A percentile compares a stretch with the other conserved stretches of the same genome.
These are phyloP conservation scores for Rehmannia glutinosa DNA, from an alignment of 257 asterid genomes.

Conservation along the genomic window DNA sequence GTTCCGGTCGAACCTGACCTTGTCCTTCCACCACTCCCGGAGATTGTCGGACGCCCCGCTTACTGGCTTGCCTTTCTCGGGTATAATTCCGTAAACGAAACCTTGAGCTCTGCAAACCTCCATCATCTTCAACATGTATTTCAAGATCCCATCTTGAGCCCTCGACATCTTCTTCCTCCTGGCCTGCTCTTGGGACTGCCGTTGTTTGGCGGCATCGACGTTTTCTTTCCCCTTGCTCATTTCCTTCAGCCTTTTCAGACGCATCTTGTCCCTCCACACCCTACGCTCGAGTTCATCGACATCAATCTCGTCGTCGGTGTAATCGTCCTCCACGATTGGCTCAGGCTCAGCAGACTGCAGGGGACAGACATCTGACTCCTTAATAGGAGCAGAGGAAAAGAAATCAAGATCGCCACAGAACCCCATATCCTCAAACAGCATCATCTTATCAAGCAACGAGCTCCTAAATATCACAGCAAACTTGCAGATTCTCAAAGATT, in stretches of 20 bases:
- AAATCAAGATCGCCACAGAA: slow-evolving; percentile 53
- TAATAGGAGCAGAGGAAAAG: slow-evolving; percentile 38
- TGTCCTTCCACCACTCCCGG: slow-evolving; percentile 70
- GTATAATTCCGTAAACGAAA: slow-evolving; percentile 53
- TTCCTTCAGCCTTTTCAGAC: slow-evolving; percentile 45
- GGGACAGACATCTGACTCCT: slow-evolving; percentile 28
- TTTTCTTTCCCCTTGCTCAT: slow-evolving; percentile 41
- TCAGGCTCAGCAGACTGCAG: slow-evolving; percentile 27
- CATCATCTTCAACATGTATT: slow-evolving; percentile 67
- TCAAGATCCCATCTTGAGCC: slow-evolving; percentile 64
- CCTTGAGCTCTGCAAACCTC: slow-evolving; percentile 68
- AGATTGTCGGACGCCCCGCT: slow-evolving; percentile 59
- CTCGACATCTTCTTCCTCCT: slow-evolving; percentile 64
- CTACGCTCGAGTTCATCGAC: slow-evolving; percentile 62
- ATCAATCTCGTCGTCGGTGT: slow-evolving; percentile 55
- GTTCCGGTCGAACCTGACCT: slow-evolving; percentile 55
- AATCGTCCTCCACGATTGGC: slow-evolving; percentile 43
- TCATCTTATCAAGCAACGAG: slow-evolving; percentile 22
- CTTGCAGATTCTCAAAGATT: neutral
- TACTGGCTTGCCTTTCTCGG: slow-evolving; percentile 62
- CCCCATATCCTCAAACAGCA: slow-evolving; percentile 55
- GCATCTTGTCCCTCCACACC: slow-evolving; percentile 60
- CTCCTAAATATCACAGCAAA: neutral
- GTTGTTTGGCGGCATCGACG: slow-evolving; percentile 39
- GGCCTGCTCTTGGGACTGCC: slow-evolving; percentile 63